These are phyloP conservation scores for Termitomyces heimii DNA, from an alignment of 768 basidiomycete species.

Conservation along the genomic window DNA sequence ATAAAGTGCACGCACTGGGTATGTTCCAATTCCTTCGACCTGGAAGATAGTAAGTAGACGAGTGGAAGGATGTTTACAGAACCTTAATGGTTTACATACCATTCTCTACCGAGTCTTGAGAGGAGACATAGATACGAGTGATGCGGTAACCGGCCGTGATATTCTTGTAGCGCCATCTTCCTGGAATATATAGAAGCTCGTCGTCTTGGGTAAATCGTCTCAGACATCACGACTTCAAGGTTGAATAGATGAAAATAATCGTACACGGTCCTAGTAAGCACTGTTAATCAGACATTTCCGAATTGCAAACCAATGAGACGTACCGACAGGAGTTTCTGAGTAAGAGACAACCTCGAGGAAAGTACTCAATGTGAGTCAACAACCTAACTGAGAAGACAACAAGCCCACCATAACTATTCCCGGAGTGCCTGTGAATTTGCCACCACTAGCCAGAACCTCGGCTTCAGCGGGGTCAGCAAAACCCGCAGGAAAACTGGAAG, in stretches of 20 bases:
- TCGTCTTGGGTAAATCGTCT: conserved; percentile 17
- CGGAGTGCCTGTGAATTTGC: conserved; percentile 23
- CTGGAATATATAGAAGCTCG: conserved; percentile 27
- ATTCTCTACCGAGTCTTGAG: conserved; percentile 22
- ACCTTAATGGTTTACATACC: conserved; percentile 15
- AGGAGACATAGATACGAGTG: conserved; percentile 29
- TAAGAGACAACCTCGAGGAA: too few species aligned
- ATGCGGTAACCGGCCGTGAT: conserved; percentile 20
- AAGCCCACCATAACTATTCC: conserved; percentile 20
- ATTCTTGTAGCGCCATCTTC: conserved; percentile 25
- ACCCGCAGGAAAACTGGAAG: conserved; percentile 23
- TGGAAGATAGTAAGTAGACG: background rate
- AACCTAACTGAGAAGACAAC: background rate
- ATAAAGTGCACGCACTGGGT: conserved; percentile 17
- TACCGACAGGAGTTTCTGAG: conserved; percentile 14
- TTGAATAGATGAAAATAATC: background rate
- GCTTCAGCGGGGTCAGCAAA: conserved; percentile 21
- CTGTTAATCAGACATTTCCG: too few species aligned
- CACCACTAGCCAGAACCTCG: conserved; percentile 20
- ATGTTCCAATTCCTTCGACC: conserved; percentile 30
- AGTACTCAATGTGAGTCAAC: background rate
- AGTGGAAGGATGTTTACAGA: background rate
- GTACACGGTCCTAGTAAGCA: background rate
- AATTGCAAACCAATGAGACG: background rate
- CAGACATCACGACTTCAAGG: background rate